Percentiles rank a stretch among this genome's conserved stretches.
These are phyloP conservation scores for Fusarium dimerum DNA, from an alignment of 2,329 filamentous ascomycete genomes.

Conservation along the genomic window DNA sequence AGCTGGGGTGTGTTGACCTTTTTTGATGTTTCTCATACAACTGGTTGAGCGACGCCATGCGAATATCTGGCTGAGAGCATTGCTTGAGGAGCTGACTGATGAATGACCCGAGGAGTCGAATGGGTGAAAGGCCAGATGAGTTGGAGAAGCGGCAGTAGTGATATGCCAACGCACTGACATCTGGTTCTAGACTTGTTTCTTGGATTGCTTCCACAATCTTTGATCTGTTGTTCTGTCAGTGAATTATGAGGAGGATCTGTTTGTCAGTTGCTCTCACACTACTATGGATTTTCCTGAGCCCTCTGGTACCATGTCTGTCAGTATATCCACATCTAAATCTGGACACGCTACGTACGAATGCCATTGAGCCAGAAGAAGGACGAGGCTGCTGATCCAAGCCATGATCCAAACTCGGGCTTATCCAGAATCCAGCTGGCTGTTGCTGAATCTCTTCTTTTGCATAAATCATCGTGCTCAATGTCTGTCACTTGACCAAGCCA, in stretches of 20 bases:
- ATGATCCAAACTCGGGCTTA: not conserved
- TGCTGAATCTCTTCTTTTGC: not conserved
- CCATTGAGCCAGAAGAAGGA: not conserved
- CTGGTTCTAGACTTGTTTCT: not conserved
- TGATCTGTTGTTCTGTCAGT: not conserved
- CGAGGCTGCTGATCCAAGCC: not conserved
- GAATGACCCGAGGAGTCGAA: not conserved
- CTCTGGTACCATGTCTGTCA: not conserved
- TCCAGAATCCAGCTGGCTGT: not conserved
- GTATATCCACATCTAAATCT: not conserved
- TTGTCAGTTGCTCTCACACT: not conserved
- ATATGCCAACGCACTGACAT: not conserved
- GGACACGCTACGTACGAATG: not conserved
- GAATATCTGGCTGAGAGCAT: not conserved
- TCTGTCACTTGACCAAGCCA: not conserved
- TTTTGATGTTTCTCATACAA: not conserved
- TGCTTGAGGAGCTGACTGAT: not conserved
- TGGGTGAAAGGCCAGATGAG: not conserved
- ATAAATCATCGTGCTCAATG: not conserved
- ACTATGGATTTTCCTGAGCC: not conserved
- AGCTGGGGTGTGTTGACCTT: not conserved
- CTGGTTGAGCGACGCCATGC: not conserved
- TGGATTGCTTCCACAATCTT: not conserved
- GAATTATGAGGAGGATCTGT: not conserved
- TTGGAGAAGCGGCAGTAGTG: not conserved